phyloP scores from a whole-genome alignment of 371 early-diverging fungal species.

The Coemansia sp. region DNA sequence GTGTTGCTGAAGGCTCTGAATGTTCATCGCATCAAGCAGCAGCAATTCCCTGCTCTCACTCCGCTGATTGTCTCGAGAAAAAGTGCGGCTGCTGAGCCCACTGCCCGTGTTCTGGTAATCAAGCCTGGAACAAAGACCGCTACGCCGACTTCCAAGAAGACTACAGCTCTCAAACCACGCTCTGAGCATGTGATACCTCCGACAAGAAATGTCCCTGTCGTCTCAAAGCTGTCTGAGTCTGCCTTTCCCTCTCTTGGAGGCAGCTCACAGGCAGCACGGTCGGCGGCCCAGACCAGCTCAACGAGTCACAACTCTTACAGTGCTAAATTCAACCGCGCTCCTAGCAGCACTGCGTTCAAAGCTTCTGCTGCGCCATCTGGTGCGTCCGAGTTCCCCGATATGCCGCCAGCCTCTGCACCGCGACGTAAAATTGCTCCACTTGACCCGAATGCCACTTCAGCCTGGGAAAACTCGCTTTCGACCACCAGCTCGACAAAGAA shows the following conservation, averaged over 20 bases:
- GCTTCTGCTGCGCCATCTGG: neutral
- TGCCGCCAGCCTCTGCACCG: constrained; percentile 23
- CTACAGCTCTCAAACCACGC: neutral
- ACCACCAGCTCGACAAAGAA: constrained; percentile 8
- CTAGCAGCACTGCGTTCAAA: neutral
- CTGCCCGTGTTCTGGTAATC: constrained; percentile 35
- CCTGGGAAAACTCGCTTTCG: constrained; percentile 26
- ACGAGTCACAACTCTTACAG: constrained; percentile 18
- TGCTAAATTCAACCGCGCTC: constrained; percentile 7
- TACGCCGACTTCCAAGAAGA: neutral
- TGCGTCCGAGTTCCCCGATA: constrained; percentile 31
- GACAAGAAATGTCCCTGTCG: neutral
- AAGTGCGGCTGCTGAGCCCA: neutral
- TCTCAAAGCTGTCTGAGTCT: neutral
- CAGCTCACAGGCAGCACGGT: neutral
- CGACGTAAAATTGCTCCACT: constrained; percentile 25
- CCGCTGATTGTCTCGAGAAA: constrained; percentile 12
- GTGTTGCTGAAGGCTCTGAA: constrained; percentile 24
- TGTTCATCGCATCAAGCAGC: constrained; percentile 42
- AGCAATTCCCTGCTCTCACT: constrained; percentile 46
- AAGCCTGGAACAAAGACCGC: constrained; percentile 14
- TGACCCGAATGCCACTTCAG: constrained; percentile 29
- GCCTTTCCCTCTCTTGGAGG: constrained; percentile 36
- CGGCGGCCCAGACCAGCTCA: neutral
- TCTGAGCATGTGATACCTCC: neutral